phyloP scores from a whole-genome alignment of 495 filamentous ascomycete genomes.

The Evernia prunastri region DNA sequence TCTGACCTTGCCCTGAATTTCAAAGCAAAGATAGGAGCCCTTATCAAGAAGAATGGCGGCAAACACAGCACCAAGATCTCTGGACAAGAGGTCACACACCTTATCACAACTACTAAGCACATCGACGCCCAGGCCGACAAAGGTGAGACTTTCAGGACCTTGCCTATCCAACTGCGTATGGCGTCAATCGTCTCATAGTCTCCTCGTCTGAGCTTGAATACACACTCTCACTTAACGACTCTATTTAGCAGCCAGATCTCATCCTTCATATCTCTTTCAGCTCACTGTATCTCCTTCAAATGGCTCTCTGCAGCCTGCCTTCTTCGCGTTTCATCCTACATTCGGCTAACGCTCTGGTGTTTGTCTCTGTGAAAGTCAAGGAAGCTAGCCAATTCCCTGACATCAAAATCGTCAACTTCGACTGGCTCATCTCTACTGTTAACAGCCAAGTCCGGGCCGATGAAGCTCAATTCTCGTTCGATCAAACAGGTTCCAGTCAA shows the following conservation, averaged over 20 bases:
- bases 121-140: neutral
- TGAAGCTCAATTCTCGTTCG: slow-evolving; percentile 28
- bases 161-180: neutral
- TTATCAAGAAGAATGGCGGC: slow-evolving; percentile 46
- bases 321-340: neutral
- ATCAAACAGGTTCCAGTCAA: neutral
- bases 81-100: slow-evolving; percentile 45
- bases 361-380: slow-evolving; percentile 34
- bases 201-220: neutral
- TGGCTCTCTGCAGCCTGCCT: neutral
- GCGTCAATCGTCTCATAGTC: neutral
- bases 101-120: slow-evolving; percentile 35
- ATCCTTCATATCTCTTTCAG: neutral
- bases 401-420: slow-evolving; percentile 52
- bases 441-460: slow-evolving; percentile 37
- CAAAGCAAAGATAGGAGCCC: slow-evolving; percentile 33
- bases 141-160: neutral
- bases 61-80: slow-evolving; percentile 41
- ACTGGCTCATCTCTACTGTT: slow-evolving; percentile 56
- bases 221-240: neutral
- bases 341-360: neutral
- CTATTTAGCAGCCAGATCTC: slow-evolving; percentile 27
- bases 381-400: slow-evolving; percentile 39
- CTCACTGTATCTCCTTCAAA: neutral
- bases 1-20: neutral